Conservation (phyloP, 352 stramenopile species). For the Thalassiosira oceanica region DNA sequence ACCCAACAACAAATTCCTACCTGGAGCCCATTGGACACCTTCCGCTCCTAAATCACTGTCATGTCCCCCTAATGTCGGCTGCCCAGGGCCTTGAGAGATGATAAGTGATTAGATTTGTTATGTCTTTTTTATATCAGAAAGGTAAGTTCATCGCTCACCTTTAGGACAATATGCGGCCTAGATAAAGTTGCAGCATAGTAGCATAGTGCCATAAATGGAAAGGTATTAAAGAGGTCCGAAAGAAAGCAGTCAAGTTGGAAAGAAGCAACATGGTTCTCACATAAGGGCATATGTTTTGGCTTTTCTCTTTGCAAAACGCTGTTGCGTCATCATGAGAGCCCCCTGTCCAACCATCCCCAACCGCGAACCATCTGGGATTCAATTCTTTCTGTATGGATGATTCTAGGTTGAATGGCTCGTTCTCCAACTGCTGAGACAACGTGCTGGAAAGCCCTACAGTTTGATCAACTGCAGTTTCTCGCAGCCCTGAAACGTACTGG, state of each 20-base stretch:
- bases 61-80: not conserved
- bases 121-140: too few species aligned
- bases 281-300: conserved; percentile 15
- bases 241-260: too few species aligned
- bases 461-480: not conserved
- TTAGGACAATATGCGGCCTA: conserved; percentile 12
- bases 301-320: conserved; percentile 3
- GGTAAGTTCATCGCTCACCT: too few species aligned
- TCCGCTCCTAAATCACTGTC: not conserved
- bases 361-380: conserved; percentile 19
- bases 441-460: not conserved
- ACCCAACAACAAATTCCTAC: not conserved
- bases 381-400: conserved; percentile 5
- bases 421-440: not conserved
- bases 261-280: too few species aligned
- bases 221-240: too few species aligned
- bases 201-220: too few species aligned
- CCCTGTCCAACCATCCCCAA: conserved; percentile 9
- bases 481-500: not conserved
- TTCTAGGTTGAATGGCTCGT: conserved; percentile 11
- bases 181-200: too few species aligned
- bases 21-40: conserved; percentile 10
- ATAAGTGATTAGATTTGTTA: too few species aligned
- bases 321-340: conserved; percentile 15
- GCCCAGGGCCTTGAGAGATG: not conserved